These are phyloP conservation scores for Coemansia sp. DNA, from an alignment of 192 early-diverging fungal genomes.

Conservation along the genomic window DNA sequence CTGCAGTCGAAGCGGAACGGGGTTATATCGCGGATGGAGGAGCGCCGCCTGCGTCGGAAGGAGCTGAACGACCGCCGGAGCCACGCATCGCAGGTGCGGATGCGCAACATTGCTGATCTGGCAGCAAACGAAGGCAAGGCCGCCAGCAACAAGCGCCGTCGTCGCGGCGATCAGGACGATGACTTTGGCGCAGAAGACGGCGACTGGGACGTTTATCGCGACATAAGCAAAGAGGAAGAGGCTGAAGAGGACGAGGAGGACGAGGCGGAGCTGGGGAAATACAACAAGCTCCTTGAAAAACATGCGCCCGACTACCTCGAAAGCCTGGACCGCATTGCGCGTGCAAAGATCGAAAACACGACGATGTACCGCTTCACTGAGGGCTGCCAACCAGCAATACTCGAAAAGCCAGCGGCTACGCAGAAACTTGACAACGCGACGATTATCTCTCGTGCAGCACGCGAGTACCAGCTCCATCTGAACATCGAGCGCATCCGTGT, in stretches of 20 bases:
- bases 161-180: slow-evolving; percentile 65
- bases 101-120: slow-evolving; percentile 82
- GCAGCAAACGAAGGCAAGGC: slow-evolving; percentile 56
- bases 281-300: slow-evolving; percentile 67
- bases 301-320: slow-evolving; percentile 77
- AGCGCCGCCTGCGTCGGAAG: slow-evolving; percentile 64
- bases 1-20: slow-evolving; percentile 61
- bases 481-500: slow-evolving; percentile 91
- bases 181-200: slow-evolving; percentile 92
- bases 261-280: slow-evolving; percentile 63
- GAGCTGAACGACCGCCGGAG: slow-evolving; percentile 86
- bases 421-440: slow-evolving; percentile 45
- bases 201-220: slow-evolving; percentile 90
- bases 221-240: slow-evolving; percentile 85
- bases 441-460: slow-evolving; percentile 48
- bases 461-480: slow-evolving; percentile 80
- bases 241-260: slow-evolving; percentile 81
- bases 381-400: slow-evolving; percentile 54
- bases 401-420: slow-evolving; percentile 60
- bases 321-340: slow-evolving; percentile 67
- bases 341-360: slow-evolving; percentile 65
- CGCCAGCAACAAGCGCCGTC: slow-evolving; percentile 36
- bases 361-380: slow-evolving; percentile 72
- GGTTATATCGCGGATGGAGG: slow-evolving; percentile 70
- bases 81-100: slow-evolving; percentile 80